phyloP scores from a whole-genome alignment of 306 rosid species.

The Cicer arietinum region DNA sequence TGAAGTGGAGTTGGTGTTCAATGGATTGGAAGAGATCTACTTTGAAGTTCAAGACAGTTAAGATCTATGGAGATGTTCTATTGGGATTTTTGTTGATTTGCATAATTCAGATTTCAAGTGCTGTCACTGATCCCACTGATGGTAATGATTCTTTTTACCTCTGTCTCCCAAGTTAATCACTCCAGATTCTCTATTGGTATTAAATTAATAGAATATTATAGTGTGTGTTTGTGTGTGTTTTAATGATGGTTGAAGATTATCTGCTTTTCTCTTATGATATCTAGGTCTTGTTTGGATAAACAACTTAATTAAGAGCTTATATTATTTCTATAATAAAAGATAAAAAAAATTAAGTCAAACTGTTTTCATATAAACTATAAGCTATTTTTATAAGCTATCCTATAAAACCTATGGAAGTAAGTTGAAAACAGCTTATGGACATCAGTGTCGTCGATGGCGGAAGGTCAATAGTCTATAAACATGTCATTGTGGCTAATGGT shows the following conservation, averaged over 20 bases:
- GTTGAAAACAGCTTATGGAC: too few relatives aligned
- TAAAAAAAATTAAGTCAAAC: too few relatives aligned
- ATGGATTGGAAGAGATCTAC: conserved; percentile 81
- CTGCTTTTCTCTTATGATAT: conserved; percentile 13
- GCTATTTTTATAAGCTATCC: too few relatives aligned
- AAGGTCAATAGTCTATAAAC: not conserved
- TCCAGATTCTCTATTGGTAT: conserved; percentile 7
- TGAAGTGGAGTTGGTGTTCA: conserved; percentile 51
- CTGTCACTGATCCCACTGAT: conserved; percentile 74
- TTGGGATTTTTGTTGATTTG: conserved; percentile 66
- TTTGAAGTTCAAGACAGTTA: conserved; percentile 48
- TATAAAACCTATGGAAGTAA: too few relatives aligned
- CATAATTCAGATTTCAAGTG: conserved; percentile 59
- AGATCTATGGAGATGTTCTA: conserved; percentile 61
- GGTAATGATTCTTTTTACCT: conserved; percentile 60
- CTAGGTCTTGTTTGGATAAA: not conserved
- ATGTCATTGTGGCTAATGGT: not conserved
- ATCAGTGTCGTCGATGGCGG: too few relatives aligned
- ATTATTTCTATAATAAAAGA: too few relatives aligned
- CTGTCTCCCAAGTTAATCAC: conserved; percentile 44
- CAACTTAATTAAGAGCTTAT: too few relatives aligned
- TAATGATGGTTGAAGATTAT: conserved; percentile 33
- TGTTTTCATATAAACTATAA: too few relatives aligned
- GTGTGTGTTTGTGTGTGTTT: conserved; percentile 20
- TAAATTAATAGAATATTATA: not conserved